phyloP scores from a whole-genome alignment of 2,329 filamentous ascomycete genomes.

The Diaporthe vaccinii region DNA sequence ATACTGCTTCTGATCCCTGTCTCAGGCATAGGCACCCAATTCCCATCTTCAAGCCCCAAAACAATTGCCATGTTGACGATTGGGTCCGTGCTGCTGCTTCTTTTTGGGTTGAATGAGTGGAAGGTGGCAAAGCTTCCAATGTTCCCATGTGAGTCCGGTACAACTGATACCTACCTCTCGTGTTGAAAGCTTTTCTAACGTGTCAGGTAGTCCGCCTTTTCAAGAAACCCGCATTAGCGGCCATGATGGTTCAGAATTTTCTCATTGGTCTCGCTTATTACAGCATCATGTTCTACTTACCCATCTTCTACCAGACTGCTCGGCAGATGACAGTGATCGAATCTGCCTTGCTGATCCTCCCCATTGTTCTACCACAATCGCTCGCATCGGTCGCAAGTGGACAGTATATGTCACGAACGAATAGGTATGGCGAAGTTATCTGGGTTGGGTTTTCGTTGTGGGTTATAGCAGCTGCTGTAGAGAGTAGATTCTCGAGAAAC shows the following conservation, averaged over 20 bases:
- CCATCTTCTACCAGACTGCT: constrained; percentile 70
- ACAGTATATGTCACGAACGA: constrained; percentile 68
- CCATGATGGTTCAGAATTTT: constrained; percentile 71
- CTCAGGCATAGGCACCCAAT: constrained; percentile 68
- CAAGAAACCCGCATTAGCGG: constrained; percentile 63
- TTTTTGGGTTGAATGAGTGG: constrained; percentile 69
- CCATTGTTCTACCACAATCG: constrained; percentile 60
- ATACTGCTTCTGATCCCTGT: constrained; percentile 74
- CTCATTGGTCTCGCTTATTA: constrained; percentile 73
- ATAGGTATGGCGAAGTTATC: constrained; percentile 72
- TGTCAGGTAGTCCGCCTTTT: constrained; percentile 63
- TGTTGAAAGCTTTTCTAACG: neutral
- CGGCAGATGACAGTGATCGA: constrained; percentile 46
- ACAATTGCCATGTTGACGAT: constrained; percentile 68
- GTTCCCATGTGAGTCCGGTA: constrained; percentile 61
- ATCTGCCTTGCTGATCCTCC: constrained; percentile 63
- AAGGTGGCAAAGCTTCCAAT: constrained; percentile 69
- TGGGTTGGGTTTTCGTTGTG: constrained; percentile 56
- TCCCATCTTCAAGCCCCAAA: constrained; percentile 66
- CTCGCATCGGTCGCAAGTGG: constrained; percentile 62
- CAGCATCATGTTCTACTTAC: constrained; percentile 70
- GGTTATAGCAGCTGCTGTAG: constrained; percentile 48
- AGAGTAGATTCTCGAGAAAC: constrained; percentile 4
- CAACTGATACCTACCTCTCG: neutral
- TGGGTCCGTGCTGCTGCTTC: constrained; percentile 48